Conservation (phyloP, 2,329 filamentous ascomycete species). For the Leptographium radiaticola region DNA sequence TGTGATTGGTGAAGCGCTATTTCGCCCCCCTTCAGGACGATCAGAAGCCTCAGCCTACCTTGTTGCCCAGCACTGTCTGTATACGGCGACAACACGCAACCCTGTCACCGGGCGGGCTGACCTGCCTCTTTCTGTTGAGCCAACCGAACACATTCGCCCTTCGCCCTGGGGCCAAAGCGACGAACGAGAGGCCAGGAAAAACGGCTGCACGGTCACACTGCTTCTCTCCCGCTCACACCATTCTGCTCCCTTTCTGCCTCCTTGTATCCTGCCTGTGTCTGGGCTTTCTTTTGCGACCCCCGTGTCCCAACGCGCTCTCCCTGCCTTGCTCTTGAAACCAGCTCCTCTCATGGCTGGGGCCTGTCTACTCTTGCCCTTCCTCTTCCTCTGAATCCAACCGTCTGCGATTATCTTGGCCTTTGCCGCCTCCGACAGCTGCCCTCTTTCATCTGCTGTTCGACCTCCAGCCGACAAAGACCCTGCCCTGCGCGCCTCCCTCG, state of each 20-base stretch:
- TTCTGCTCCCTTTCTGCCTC: not conserved
- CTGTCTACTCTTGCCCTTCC: not conserved
- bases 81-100: not conserved
- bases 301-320: too few species aligned
- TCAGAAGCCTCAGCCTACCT: not conserved
- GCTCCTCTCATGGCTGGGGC: not conserved
- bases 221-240: not conserved
- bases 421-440: not conserved
- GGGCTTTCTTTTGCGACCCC: not conserved
- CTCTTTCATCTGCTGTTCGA: not conserved
- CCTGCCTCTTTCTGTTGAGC: not conserved
- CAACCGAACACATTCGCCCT: not conserved
- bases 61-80: not conserved
- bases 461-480: not conserved
- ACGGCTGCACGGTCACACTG: not conserved
- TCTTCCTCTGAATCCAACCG: not conserved
- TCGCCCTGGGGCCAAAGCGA: not conserved
- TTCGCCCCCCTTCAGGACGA: not conserved
- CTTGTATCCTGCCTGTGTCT: not conserved
- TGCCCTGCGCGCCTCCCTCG: not conserved
- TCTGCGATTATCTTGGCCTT: not conserved
- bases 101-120: not conserved
- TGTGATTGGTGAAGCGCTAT: slow-evolving; percentile 1
- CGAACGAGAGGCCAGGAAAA: not conserved
- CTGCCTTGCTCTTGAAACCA: not conserved